Base-by-base conservation (phyloP, 2,329 filamentous ascomycete genomes). In the Catunica adiposa region DNA sequence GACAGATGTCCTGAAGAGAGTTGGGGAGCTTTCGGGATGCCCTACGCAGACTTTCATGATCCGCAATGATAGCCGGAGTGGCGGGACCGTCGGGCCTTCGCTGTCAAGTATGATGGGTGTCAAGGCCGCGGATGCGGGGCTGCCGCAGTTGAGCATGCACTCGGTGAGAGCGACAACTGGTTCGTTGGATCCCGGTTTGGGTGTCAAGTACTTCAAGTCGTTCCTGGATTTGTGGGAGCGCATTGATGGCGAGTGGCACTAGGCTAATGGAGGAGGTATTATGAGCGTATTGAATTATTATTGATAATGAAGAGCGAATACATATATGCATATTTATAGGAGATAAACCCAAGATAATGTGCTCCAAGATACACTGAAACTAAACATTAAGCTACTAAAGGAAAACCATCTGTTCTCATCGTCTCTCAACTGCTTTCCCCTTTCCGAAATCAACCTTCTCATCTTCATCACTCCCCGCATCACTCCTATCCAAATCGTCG, bases 11-110 rank as follows among this genome's bases (percentile, higher is more conserved):
- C 72, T 97, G 37, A 79, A 83, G 61, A 78, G 86, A 25, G 79
- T 94, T 40, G 89, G 88, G 6, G 82, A 89, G 62, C 81, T 86
- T 58, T 77, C 75, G 59, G 86, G 74, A 53, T 80, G 79, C 56
- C 79, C 76, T 51, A 75, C 94, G 55, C 92, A 97, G 69, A 73
- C 85, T 4, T 97, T 97, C 75, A 89, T 94, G 75, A 97, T 97
- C 66, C 75, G 92, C 57, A 98, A 97, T 66, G 92, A 97, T 69
- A 84, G 78, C 8, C 75, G 90, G 55, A 87, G 82, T 64, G 92
- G 92, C 29, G 92, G 92, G 15, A 98, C 92, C 0, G 89, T 97
- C n/a, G 92, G 92, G 0, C 92, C 92, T 0, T 89, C 89, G 78
- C 75, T 95, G 37, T 88, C 82, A 61, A 80, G 83, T 26, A 79